Evolutionary conservation across 345 rosid genomes (phyloP), one percentile per base, ranked within the genome.

Genomic region (Conringia planisiliqua): DNA sequence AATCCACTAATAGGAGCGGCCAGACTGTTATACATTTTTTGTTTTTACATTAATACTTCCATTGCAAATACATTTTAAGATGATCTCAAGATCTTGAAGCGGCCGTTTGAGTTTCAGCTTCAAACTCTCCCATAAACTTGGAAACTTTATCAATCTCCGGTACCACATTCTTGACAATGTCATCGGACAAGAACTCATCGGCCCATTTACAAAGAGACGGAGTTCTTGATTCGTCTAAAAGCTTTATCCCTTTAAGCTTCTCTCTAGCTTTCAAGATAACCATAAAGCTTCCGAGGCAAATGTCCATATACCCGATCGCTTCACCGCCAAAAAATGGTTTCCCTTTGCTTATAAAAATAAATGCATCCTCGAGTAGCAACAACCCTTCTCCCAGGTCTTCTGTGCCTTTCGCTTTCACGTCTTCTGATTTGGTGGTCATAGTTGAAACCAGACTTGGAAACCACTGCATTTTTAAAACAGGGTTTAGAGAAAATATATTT

Each of bases 311-410:
- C 22, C 96, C 96, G 10, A 91, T 84, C 10, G 48, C 40, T 57
- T 83, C 87, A 66, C 93, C 97, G 4, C 96, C 89, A 46, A 92
- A 92, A 82, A 86, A 92, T 0, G 81, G 36, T 62, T 81, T 82
- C 26, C 96, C 97, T 74, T 89, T 81, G 86, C 93, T 82, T 39
- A 80, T 60, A 50, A 78, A 76, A 16, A 11, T 36, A 60, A 73
- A 88, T 0, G 83, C 90, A 2, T 81, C 90, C 74, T 90, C 91
- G 36, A 92, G 56, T 56, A 65, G 48, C 17, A 7, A 57, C 27
- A 92, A 3, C 13, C 87, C 86, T 76, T 86, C 87, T 0, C 3
- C 63, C 12, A 82, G 29, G 67, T 81, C 73, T 20, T 70, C 74
- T 4, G 79, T 24, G 3, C 73, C 70, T 12, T 82, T 84, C 2